Percentiles rank a stretch among this genome's conserved stretches.
These are phyloP conservation scores for Neofusicoccum laricinum DNA, from an alignment of 2,329 filamentous ascomycete species.

Conservation along the genomic window DNA sequence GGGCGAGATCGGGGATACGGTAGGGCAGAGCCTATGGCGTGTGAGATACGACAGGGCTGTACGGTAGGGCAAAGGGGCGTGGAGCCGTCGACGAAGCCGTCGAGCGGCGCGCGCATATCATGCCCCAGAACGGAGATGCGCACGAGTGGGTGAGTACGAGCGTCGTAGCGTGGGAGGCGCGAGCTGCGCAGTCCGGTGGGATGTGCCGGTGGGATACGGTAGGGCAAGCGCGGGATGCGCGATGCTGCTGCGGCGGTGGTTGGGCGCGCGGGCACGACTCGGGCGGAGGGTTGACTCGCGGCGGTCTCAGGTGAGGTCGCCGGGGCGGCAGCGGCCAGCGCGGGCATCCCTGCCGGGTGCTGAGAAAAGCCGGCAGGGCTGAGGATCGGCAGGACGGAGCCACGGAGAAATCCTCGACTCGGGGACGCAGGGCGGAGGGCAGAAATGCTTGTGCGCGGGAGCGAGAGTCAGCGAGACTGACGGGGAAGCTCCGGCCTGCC, in stretches of 20 bases:
- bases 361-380: conserved; percentile 9
- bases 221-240: conserved; percentile 12
- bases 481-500: neutral
- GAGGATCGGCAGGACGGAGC: conserved; percentile 8
- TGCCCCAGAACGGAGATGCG: neutral
- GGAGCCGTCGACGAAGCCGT: neutral
- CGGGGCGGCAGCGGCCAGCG: neutral
- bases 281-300: neutral
- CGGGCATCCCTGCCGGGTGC: neutral
- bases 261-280: neutral
- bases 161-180: neutral
- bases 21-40: conserved; percentile 7
- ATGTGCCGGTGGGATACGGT: conserved; percentile 4
- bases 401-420: neutral
- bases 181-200: neutral
- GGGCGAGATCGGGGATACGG: conserved; percentile 9
- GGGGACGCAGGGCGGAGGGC: neutral
- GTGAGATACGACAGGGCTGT: conserved; percentile 1
- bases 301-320: conserved; percentile 4
- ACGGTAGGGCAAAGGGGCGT: conserved; percentile 3
- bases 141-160: neutral
- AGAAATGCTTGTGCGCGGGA: conserved; percentile 12
- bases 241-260: neutral
- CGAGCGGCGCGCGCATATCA: neutral
- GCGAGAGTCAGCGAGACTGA: neutral